Conservation (phyloP, 768 basidiomycete species). For the Russula abietina region DNA sequence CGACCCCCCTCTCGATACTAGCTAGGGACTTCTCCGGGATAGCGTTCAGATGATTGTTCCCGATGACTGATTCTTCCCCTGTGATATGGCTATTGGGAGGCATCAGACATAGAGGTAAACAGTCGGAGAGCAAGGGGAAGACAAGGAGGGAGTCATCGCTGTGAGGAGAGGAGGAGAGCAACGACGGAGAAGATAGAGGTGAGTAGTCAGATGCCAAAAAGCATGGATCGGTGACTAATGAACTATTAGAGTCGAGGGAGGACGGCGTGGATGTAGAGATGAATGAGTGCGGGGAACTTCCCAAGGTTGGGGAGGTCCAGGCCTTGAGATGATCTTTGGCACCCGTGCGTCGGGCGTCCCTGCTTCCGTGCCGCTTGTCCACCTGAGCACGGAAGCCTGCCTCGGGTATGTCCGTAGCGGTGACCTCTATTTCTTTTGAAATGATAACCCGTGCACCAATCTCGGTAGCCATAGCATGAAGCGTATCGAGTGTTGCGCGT, state of each 20-base stretch:
- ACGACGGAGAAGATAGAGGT: not conserved
- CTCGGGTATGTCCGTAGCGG: slow-evolving; percentile 37
- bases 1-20: not conserved
- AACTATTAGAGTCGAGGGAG: not conserved
- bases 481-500: slow-evolving; percentile 74
- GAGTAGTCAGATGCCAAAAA: not conserved
- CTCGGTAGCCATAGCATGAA: slow-evolving; percentile 92
- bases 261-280: slow-evolving; percentile 11
- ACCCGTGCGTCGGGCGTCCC: slow-evolving; percentile 7
- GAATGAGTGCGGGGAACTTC: slow-evolving; percentile 12
- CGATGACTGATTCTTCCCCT: not conserved
- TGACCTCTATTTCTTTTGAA: slow-evolving; percentile 81
- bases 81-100: not conserved
- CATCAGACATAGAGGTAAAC: not conserved
- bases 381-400: slow-evolving; percentile 36
- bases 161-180: not conserved
- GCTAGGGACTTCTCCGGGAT: not conserved
- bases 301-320: not conserved
- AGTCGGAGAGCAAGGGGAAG: slow-evolving; percentile 8
- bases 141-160: slow-evolving; percentile 5
- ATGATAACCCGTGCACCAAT: slow-evolving; percentile 90
- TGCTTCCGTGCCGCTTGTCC: slow-evolving; percentile 29
- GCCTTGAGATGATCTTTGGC: not conserved
- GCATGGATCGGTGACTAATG: not conserved
- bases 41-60: not conserved